Conservation (phyloP, 257 asterid species). For the Thymus mandschuricus region DNA sequence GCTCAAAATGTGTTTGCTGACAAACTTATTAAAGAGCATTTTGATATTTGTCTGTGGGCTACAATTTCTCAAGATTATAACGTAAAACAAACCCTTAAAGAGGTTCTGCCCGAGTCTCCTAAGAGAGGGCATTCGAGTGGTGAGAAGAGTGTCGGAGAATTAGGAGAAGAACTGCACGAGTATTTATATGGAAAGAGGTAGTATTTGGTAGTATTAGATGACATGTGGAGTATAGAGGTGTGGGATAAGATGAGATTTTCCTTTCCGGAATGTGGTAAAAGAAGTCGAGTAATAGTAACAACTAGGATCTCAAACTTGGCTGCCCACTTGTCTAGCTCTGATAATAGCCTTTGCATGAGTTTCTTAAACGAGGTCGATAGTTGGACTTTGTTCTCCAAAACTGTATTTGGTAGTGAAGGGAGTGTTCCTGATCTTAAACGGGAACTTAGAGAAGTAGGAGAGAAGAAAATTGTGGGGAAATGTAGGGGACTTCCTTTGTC, state of each 20-base stretch:
- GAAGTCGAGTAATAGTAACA: background rate
- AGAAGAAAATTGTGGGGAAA: background rate
- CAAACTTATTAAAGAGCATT: background rate
- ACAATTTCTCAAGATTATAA: constrained; percentile 6
- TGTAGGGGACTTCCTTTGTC: background rate
- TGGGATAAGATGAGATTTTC: background rate
- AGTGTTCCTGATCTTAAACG: background rate
- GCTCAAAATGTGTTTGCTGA: background rate
- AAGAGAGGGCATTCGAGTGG: too few species aligned
- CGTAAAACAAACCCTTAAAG: background rate
- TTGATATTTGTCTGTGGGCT: background rate
- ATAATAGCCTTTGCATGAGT: background rate
- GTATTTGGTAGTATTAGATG: background rate
- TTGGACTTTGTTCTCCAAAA: background rate
- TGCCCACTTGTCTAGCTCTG: background rate
- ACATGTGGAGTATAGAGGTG: background rate
- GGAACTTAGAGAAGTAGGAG: background rate
- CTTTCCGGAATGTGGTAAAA: background rate
- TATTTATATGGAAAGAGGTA: background rate
- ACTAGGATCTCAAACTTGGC: background rate
- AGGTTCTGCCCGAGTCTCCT: background rate
- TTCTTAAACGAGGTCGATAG: background rate
- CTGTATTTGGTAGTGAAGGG: background rate
- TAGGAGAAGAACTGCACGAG: background rate
- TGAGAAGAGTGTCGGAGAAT: background rate